Percentiles rank a stretch among this genome's conserved stretches.
These are phyloP conservation scores for Glebionis coronaria DNA, from an alignment of 129 eudicot species.

Conservation along the genomic window DNA sequence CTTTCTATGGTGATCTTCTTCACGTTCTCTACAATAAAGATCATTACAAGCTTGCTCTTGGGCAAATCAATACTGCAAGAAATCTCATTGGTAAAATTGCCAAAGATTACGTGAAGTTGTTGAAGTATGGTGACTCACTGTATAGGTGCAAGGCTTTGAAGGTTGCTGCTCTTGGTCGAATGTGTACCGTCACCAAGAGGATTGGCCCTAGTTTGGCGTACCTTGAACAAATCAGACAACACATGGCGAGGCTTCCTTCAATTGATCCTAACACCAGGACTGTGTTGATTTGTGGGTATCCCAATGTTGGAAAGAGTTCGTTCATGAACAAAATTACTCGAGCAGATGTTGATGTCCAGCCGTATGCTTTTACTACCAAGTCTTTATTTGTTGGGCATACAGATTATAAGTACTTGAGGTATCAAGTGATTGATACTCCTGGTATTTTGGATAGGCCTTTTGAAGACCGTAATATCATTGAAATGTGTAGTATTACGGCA, in stretches of 20 bases:
- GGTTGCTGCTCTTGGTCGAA: conserved; percentile 96
- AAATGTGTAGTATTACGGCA: conserved; percentile 95
- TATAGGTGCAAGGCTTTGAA: conserved; percentile 82
- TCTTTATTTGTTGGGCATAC: conserved; percentile 94
- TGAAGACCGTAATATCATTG: conserved; percentile 94
- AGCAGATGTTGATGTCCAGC: conserved; percentile 96
- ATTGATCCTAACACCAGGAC: conserved; percentile 94
- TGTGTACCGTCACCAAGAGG: conserved; percentile 87
- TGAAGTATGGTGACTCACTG: conserved; percentile 90
- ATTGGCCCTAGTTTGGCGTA: conserved; percentile 92
- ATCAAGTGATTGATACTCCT: conserved; percentile 94
- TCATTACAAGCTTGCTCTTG: conserved; percentile 95
- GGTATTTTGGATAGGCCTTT: conserved; percentile 92
- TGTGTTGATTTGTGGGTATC: conserved; percentile 86
- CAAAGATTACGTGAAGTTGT: conserved; percentile 79
- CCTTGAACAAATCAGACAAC: conserved; percentile 91
- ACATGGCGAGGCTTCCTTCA: conserved; percentile 93
- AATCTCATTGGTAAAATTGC: conserved; percentile 76
- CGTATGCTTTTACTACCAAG: conserved; percentile 96
- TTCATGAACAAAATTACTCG: conserved; percentile 88
- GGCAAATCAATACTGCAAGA: conserved; percentile 89
- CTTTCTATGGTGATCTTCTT: conserved; percentile 90
- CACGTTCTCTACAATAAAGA: conserved; percentile 90
- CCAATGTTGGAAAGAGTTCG: conserved; percentile 96
- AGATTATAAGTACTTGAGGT: conserved; percentile 78